phyloP scores from a whole-genome alignment of 2,329 filamentous ascomycete genomes.

The Pestalotiopsis fici region DNA sequence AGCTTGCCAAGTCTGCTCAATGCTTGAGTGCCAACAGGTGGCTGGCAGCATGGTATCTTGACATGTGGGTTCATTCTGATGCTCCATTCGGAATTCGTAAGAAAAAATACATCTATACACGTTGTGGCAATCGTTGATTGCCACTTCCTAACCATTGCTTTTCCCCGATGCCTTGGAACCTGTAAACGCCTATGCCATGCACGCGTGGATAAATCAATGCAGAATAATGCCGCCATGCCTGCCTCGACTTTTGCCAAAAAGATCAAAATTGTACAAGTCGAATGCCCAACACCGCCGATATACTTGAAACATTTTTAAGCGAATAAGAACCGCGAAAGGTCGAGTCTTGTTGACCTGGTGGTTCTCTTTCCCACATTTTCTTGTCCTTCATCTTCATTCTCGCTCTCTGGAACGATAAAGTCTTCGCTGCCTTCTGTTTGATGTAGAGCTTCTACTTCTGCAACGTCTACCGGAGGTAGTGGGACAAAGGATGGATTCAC shows the following conservation, averaged over 20 bases:
- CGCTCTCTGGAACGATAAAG: constrained; percentile 54
- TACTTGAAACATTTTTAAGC: constrained; percentile 12
- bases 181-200: constrained; percentile 1
- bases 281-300: neutral
- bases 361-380: constrained; percentile 18
- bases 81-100: too few species aligned
- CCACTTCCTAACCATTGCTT: neutral
- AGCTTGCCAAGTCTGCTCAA: too few species aligned
- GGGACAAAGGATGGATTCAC: constrained; percentile 57
- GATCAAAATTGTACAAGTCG: neutral
- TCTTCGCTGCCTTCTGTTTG: constrained; percentile 55
- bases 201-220: neutral
- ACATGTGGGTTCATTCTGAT: too few species aligned
- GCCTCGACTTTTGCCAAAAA: neutral
- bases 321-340: constrained; percentile 52
- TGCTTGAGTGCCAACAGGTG: too few species aligned
- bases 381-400: constrained; percentile 27
- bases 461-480: constrained; percentile 53
- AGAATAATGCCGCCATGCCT: neutral
- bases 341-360: constrained; percentile 33
- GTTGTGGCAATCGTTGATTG: neutral
- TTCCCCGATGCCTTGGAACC: neutral
- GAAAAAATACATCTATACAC: neutral
- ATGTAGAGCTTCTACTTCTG: constrained; percentile 55
- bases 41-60: too few species aligned